Conservation (phyloP, 2,329 filamentous ascomycete species). For the Ceratocystis alfenasii region DNA sequence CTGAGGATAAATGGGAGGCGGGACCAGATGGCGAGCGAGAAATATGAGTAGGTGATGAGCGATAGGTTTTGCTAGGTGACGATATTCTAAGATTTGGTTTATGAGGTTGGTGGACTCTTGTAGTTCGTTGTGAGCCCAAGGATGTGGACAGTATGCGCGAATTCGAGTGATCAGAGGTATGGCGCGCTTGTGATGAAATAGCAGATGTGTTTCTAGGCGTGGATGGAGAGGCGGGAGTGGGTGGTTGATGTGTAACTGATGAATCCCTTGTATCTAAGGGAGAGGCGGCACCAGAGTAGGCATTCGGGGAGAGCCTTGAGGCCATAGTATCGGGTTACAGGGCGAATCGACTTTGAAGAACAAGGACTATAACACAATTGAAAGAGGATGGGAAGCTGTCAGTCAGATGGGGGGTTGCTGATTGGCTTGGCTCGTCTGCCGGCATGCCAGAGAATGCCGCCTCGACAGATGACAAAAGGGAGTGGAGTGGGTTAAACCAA, state of each 20-base stretch:
- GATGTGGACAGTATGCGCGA: slow-evolving; percentile 3
- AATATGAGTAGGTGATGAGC: background rate
- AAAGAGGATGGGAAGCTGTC: background rate
- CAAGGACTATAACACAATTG: slow-evolving; percentile 3
- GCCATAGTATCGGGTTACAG: slow-evolving; percentile 14
- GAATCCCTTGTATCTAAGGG: slow-evolving; percentile 36
- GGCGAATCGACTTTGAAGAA: background rate
- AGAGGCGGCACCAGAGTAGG: slow-evolving; percentile 26
- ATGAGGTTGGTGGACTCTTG: slow-evolving; percentile 46
- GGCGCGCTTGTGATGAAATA: slow-evolving; percentile 44
- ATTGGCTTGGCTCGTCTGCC: background rate
- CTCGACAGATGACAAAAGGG: slow-evolving; percentile 12
- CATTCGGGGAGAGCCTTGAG: slow-evolving; percentile 15
- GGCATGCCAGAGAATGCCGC: slow-evolving; percentile 7
- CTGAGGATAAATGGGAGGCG: slow-evolving; percentile 27
- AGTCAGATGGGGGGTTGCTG: background rate
- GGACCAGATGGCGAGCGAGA: slow-evolving; percentile 43
- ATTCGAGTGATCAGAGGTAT: slow-evolving; percentile 37
- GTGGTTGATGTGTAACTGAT: slow-evolving; percentile 36
- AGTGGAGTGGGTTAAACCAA: background rate
- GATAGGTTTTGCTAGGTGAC: background rate
- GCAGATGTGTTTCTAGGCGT: slow-evolving; percentile 30
- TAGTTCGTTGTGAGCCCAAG: slow-evolving; percentile 36
- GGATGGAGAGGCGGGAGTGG: slow-evolving; percentile 30
- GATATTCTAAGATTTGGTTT: slow-evolving; percentile 33